These are phyloP conservation scores for Aureoboletus auriporus DNA, from an alignment of 768 basidiomycete species.

Conservation along the genomic window DNA sequence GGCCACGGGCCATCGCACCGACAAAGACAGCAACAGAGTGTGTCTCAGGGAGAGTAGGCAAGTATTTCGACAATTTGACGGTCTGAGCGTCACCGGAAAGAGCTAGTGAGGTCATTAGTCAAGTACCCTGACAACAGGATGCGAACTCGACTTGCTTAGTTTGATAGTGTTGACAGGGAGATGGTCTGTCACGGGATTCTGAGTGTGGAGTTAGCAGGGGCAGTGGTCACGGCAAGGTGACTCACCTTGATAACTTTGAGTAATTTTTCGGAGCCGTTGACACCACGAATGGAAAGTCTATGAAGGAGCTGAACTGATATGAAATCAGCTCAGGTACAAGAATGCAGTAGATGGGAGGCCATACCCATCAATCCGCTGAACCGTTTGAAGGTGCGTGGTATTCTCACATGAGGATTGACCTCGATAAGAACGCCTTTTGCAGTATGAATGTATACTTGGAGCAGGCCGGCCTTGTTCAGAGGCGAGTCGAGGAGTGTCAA, in stretches of 20 bases:
- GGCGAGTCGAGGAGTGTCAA: constrained; percentile 96
- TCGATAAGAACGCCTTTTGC: constrained; percentile 95
- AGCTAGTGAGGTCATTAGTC: constrained; percentile 42
- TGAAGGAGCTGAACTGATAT: constrained; percentile 89
- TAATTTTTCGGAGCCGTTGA: constrained; percentile 94
- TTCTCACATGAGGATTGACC: constrained; percentile 96
- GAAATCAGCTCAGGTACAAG: constrained; percentile 2
- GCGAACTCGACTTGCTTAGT: constrained; percentile 61
- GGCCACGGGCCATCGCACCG: constrained; percentile 96
- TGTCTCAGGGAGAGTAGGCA: constrained; percentile 80
- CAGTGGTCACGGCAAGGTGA: constrained; percentile 9
- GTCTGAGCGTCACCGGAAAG: constrained; percentile 89
- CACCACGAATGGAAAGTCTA: constrained; percentile 91
- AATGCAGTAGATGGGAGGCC: not conserved
- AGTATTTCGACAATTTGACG: constrained; percentile 74
- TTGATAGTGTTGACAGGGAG: constrained; percentile 94
- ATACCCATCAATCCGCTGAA: constrained; percentile 99
- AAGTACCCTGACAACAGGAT: not conserved
- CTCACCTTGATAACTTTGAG: constrained; percentile 92
- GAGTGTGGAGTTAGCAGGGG: constrained; percentile 4
- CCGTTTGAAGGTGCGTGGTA: constrained; percentile 97
- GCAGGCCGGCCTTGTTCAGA: constrained; percentile 91
- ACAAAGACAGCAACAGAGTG: constrained; percentile 94
- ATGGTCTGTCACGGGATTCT: constrained; percentile 95
- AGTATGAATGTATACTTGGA: constrained; percentile 98